Base-by-base conservation (phyloP, 129 eudicot species). In the Helianthus tuberosus region DNA sequence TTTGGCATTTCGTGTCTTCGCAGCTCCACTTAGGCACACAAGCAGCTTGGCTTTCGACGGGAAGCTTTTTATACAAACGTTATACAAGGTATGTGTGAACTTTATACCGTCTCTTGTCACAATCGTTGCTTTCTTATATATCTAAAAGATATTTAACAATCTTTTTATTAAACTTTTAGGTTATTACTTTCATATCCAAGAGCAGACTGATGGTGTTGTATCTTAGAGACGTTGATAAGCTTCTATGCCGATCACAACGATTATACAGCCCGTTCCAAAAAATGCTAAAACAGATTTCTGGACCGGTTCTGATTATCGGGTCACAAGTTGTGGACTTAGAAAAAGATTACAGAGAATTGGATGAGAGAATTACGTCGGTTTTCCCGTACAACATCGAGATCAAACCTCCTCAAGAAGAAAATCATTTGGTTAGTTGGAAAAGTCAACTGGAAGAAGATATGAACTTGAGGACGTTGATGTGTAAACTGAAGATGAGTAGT, bases 11-110 rank as follows among this genome's bases (percentile, higher is more conserved):
- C 68, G 44, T 46, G n/a, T 57, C 62, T 77, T 73, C 75, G 76
- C 89, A 90, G 98, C 89, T 75, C 87, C 88, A 55, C 93, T 93
- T 51, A 84, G 85, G 82, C 89, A 87, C 36, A 82, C 93, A 16
- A 85, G 87, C 84, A 86, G 93, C 89, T 85, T 90, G 82, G 81
- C 88, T 54, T 88, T 94, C 69, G 96, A 91, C 72, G 99, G 88
- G 35, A 94, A 94, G 78, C 87, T 90, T 73, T 69, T n/a, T n/a
- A n/a, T n/a, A n/a, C n/a, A n/a, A n/a, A n/a, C n/a, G n/a, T n/a
- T n/a, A n/a, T n/a, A n/a, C n/a, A n/a, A n/a, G n/a, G n/a, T n/a
- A n/a, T n/a, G n/a, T n/a, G n/a, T n/a, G n/a, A n/a, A n/a, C n/a
- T 94, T 41, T n/a, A 76, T 94, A 46, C 96, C 0, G 25, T 41